phyloP scores from a whole-genome alignment of 1,284 basidiomycete species.

The Hortiboletus rubellus region DNA sequence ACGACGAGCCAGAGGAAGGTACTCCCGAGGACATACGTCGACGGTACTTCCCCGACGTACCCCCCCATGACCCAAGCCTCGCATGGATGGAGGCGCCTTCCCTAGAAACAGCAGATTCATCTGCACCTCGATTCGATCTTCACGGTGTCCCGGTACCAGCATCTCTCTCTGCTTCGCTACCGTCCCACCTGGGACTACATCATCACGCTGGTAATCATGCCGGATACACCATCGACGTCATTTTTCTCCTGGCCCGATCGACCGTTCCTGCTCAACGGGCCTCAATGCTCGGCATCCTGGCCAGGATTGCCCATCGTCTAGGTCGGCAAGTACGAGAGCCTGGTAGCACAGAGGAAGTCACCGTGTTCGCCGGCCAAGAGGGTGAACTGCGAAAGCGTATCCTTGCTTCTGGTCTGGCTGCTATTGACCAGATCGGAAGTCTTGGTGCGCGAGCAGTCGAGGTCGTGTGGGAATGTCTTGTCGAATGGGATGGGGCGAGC shows the following conservation, averaged over 20 bases:
- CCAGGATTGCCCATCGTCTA: slow-evolving; percentile 54
- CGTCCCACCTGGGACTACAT: slow-evolving; percentile 85
- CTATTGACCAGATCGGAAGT: slow-evolving; percentile 64
- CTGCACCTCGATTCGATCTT: slow-evolving; percentile 71
- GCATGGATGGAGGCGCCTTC: slow-evolving; percentile 66
- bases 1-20: slow-evolving; percentile 58
- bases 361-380: slow-evolving; percentile 49
- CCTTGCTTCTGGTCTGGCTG: slow-evolving; percentile 64
- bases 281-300: slow-evolving; percentile 77
- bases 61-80: slow-evolving; percentile 67
- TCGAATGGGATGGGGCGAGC: slow-evolving; percentile 53
- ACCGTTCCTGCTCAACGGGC: slow-evolving; percentile 84
- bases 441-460: slow-evolving; percentile 68
- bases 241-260: slow-evolving; percentile 81
- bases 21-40: slow-evolving; percentile 81
- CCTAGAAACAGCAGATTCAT: slow-evolving; percentile 22
- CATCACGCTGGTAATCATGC: slow-evolving; percentile 81
- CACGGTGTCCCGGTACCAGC: slow-evolving; percentile 64
- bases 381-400: slow-evolving; percentile 50
- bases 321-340: slow-evolving; percentile 31
- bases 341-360: slow-evolving; percentile 32
- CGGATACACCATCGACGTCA: slow-evolving; percentile 87
- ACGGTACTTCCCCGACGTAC: slow-evolving; percentile 79
- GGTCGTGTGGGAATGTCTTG: slow-evolving; percentile 68
- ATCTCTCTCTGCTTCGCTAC: slow-evolving; percentile 53